These are phyloP conservation scores for Mangifera indica DNA, from an alignment of 345 rosid genomes.

Conservation along the genomic window DNA sequence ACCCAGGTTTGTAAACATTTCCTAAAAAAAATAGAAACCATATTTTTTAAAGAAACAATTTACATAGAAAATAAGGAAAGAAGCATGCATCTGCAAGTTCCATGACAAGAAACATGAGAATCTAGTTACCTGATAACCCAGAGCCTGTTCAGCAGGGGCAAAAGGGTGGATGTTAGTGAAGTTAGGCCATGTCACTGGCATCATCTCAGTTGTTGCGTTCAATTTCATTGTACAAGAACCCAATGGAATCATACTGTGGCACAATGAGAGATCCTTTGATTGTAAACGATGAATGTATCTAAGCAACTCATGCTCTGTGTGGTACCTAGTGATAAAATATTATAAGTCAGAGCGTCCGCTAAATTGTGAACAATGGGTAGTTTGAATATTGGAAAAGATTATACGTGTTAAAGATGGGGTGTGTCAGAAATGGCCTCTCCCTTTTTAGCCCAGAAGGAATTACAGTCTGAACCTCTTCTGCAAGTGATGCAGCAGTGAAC, in stretches of 20 bases:
- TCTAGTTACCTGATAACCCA: constrained; percentile 75
- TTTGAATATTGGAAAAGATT: constrained; percentile 21
- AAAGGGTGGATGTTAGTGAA: constrained; percentile 92
- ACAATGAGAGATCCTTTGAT: constrained; percentile 90
- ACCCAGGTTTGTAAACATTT: constrained; percentile 91
- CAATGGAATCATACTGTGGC: constrained; percentile 99
- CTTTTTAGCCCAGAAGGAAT: constrained; percentile 76
- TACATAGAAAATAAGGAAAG: constrained; percentile 2
- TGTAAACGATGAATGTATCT: constrained; percentile 74
- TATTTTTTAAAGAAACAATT: constrained; percentile 23
- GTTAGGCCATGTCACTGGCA: constrained; percentile 93
- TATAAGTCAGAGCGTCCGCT: constrained; percentile 24
- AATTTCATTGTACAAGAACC: constrained; percentile 99
- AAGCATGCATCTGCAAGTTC: neutral
- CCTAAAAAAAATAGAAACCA: constrained; percentile 47
- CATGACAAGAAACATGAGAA: constrained; percentile 2
- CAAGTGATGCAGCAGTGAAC: constrained; percentile 83
- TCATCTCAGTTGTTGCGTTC: constrained; percentile 97
- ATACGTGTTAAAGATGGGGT: constrained; percentile 87
- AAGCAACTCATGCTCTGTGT: constrained; percentile 93
- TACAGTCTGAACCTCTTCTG: constrained; percentile 68
- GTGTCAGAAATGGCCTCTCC: constrained; percentile 75
- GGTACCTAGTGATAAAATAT: constrained; percentile 50
- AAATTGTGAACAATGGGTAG: constrained; percentile 15
- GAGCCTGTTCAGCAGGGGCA: constrained; percentile 77